Evolutionary conservation across 257 asterid genomes (phyloP), one percentile per base, ranked within the genome.

Genomic region (Sherardia arvensis): DNA sequence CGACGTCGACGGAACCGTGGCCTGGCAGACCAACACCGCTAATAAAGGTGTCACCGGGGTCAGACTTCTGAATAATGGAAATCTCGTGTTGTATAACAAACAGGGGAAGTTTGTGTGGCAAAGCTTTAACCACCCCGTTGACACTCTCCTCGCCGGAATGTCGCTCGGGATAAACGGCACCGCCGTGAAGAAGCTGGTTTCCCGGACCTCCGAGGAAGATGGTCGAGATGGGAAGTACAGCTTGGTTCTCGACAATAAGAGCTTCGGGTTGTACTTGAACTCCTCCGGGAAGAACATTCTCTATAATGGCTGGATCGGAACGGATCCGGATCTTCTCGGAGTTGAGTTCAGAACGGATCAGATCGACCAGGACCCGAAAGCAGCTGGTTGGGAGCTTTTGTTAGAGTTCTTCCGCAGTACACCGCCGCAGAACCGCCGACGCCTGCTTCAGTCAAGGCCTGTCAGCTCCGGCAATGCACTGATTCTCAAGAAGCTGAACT

Each of bases 61-160:
- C 14, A 61, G 34, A 15, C 4, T 69, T 6, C 27, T 59, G 26
- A 53, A 20, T 2, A 61, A 9, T 7, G 79, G 79, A 1, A 69
- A 74, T 55, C 47, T 70, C 0, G 73, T 66, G 7, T 54, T 74
- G 15, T 55, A 36, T 33, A 36, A 70, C 33, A 34, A 53, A 1
- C 62, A 33, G n/a, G 73, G 70, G 6, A 55, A 23, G 7, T 10
- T 59, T 43, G 7, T 70, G 15, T 70, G 79, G 76, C 73, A 70
- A 23, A 70, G 72, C 54, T 74, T 69, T 65, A 71, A 69, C 62
- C 32, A 74, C 27, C 79, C 75, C 4, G 26, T 43, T 1, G 72
- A 74, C 53, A 65, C 62, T 4, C 58, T 74, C 23, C 62, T 65
- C 4, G 62, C 40, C 0, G 72, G 69, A 6, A 62, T 63, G 64